A percentile compares a stretch with the other conserved stretches of the same genome.
These are phyloP conservation scores for Citrus hindsii DNA, from an alignment of 345 rosid species.

Conservation along the genomic window DNA sequence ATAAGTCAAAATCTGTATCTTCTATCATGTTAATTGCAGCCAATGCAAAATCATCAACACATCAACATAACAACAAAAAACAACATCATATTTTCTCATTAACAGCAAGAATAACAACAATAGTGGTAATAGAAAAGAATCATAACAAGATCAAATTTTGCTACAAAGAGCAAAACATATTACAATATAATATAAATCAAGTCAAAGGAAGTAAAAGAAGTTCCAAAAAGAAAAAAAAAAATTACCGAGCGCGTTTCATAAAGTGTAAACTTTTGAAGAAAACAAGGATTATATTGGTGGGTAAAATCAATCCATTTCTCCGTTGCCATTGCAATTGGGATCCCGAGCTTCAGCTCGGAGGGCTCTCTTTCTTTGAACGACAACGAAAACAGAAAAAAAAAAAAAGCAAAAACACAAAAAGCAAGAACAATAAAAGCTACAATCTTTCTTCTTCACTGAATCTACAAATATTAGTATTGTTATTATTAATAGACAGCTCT, in stretches of 20 bases:
- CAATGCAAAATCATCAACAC: neutral
- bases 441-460: neutral
- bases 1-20: neutral
- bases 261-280: constrained; percentile 78
- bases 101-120: neutral
- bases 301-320: constrained; percentile 26
- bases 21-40: neutral
- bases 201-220: neutral
- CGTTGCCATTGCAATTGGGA: constrained; percentile 22
- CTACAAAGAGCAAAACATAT: neutral
- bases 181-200: neutral
- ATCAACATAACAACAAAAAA: neutral
- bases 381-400: constrained; percentile 3
- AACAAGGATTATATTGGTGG: constrained; percentile 30
- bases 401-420: constrained; percentile 2
- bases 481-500: neutral
- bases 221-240: neutral
- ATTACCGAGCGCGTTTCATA: constrained; percentile 86
- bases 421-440: neutral
- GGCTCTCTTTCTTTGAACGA: constrained; percentile 2
- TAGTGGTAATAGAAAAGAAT: neutral
- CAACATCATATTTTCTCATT: neutral
- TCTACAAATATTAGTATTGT: neutral
- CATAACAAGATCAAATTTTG: neutral
- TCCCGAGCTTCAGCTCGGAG: constrained; percentile 45